Percentiles rank a stretch among this genome's conserved stretches.
Conservation (phyloP, 164 flowering plant genomes). For the Umbellularia californica region DNA sequence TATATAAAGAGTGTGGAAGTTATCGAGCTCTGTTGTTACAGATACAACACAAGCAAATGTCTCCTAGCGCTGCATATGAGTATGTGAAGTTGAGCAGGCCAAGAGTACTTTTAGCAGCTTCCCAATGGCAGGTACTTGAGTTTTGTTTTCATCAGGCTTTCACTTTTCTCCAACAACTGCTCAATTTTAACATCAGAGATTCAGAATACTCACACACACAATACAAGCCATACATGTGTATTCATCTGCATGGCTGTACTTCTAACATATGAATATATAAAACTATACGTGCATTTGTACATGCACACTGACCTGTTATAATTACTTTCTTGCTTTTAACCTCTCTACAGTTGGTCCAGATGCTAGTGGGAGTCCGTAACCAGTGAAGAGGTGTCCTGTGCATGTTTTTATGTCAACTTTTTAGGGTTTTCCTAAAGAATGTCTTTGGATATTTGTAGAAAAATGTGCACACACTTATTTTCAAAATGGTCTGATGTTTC, state of each 20-base stretch:
- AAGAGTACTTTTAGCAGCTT: slow-evolving; percentile 76
- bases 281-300: not conserved
- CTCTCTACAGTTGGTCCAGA: not conserved
- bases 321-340: not conserved
- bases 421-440: no score
- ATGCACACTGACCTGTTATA: not conserved
- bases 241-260: no score
- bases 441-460: no score
- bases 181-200: not conserved
- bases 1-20: not conserved
- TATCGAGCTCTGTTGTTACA: slow-evolving; percentile 12
- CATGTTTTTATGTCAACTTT: no score
- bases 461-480: no score
- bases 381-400: not conserved
- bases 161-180: not conserved
- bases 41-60: slow-evolving; percentile 81
- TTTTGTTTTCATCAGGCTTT: not conserved
- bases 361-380: not conserved
- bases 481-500: no score
- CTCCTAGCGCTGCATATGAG: slow-evolving; percentile 61
- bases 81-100: slow-evolving; percentile 70
- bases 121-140: slow-evolving; percentile 77
- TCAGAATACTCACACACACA: not conserved
- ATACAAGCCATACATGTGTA: not conserved
- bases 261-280: no score